A percentile compares a stretch with the other conserved stretches of the same genome.
These are phyloP conservation scores for Bifiguratus adelaidae DNA, from an alignment of 192 early-diverging fungal genomes.

Conservation along the genomic window DNA sequence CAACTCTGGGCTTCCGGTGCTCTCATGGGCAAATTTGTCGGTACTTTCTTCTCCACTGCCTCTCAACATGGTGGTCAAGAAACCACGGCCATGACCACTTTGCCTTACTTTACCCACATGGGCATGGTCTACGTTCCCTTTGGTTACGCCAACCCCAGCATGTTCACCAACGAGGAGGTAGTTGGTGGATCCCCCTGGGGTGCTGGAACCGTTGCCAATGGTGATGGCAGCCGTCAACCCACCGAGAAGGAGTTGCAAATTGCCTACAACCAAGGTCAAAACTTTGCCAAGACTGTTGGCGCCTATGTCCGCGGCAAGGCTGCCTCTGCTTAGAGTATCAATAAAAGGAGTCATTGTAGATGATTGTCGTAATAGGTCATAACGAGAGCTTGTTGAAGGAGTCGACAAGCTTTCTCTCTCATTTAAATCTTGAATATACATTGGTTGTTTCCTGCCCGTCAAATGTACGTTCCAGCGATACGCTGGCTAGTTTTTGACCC, in stretches of 20 bases:
- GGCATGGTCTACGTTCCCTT: slow-evolving; percentile 71
- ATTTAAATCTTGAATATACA: too few relatives aligned
- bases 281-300: slow-evolving; percentile 37
- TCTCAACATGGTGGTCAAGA: slow-evolving; percentile 75
- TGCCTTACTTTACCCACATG: slow-evolving; percentile 61
- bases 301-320: slow-evolving; percentile 12
- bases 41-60: slow-evolving; percentile 64
- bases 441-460: too few relatives aligned
- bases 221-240: slow-evolving; percentile 48
- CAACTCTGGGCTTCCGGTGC: slow-evolving; percentile 31
- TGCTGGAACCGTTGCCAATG: slow-evolving; percentile 22
- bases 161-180: slow-evolving; percentile 41
- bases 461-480: too few relatives aligned
- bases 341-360: too few relatives aligned
- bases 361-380: too few relatives aligned
- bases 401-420: too few relatives aligned
- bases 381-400: too few relatives aligned
- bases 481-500: too few relatives aligned
- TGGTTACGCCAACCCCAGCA: slow-evolving; percentile 32
- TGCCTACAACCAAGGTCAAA: slow-evolving; percentile 41
- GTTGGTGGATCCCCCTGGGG: slow-evolving; percentile 21
- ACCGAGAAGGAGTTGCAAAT: slow-evolving; percentile 52
- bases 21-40: slow-evolving; percentile 58
- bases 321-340: too few relatives aligned
- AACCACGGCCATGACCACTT: slow-evolving; percentile 46